Evolutionary conservation across 495 filamentous ascomycete genomes (phyloP), one percentile per base, ranked within the genome.

Genomic region (Platismatia glauca): DNA sequence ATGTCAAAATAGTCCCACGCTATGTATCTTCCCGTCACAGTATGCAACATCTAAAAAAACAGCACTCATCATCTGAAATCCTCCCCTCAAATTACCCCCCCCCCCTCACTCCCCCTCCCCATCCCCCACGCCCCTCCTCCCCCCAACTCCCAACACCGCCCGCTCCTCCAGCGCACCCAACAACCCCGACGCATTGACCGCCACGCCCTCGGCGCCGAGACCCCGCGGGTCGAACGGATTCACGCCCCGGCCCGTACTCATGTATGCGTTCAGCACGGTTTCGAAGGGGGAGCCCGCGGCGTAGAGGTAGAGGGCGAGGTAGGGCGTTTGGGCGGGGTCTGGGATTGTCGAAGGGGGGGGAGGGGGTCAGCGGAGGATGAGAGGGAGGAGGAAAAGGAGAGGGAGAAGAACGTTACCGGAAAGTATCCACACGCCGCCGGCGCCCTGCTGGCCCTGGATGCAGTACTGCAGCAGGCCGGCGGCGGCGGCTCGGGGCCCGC

Each of bases 181-280:
- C 11, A 35, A 38, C 31, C 16, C 41, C 0, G n/a, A 27, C 9
- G 22, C 8, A 52, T 52, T 52, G 3, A 52, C 7, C 43, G 7
- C 4, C 3, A 22, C 46, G 15, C 43, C 58, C 34, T 60, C 58
- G 15, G 1, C 15, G 3, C 58, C 58, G 1, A 35, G 11, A 1
- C 43, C 43, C 39, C 58, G 12, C 31, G 58, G 58, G 11, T 46
- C 29, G n/a, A 46, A 60, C 3, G 58, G 58, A 52, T 60, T 46
- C 11, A 60, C 34, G 0, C 58, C 58, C 4, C 20, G 43, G 0
- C 58, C 58, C 8, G 44, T 38, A 16, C 52, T 48, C 58, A 60
- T 60, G 18, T 60, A 60, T 11, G 34, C 8, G 7, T 50, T 60
- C 27, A 60, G 0, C 58, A 60, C 58, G 13, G 8, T 15, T 20